Evolutionary conservation across 257 asterid species (phyloP), one percentile per base, ranked within the genome.

Genomic region (Dorcoceras hygrometricum): DNA sequence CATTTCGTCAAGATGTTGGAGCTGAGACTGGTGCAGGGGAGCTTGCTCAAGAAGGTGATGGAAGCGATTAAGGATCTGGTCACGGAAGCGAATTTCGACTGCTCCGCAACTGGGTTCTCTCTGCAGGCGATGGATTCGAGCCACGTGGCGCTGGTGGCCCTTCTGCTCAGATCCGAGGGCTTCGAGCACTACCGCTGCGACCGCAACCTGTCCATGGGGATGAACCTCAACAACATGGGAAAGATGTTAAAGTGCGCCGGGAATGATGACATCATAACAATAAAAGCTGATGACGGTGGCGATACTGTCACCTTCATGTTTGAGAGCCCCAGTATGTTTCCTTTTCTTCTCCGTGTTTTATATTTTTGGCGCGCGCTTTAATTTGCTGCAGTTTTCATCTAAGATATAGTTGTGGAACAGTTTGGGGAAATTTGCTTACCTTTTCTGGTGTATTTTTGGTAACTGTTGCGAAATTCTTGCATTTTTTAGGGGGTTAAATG

Each of bases 141-240:
- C 78, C 90, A 84, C 79, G 90, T 84, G 46, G 90, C 88, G 27
- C 78, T 84, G 70, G 90, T 84, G 71, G 86, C 90, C 28, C 77
- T 84, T 57, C 77, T 84, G 26, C 86, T 84, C 61, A 69, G 90
- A 59, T 80, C 90, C 8, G 90, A 82, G 76, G 90, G 90, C 0
- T 84, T 84, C 51, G 90, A 84, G 80, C 90, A 84, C 79, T 84
- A 84, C 77, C 80, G 90, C 24, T 84, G 90, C 32, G 90, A 84
- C 82, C 82, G 90, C 28, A 82, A 82, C 75, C 62, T 84, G 18
- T 82, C 88, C 53, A 80, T 84, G 86, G 90, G 90, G 39, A 84
- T 82, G 86, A 84, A 82, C 70, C 84, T 84, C 70, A 65, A 62
- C 26, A 84, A 84, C 73, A 80, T 82, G 86, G 66, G 81, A 1